A percentile compares a stretch with the other conserved stretches of the same genome.
Conservation (phyloP, 192 early-diverging fungal species). For the Helicostylum pulchrum region DNA sequence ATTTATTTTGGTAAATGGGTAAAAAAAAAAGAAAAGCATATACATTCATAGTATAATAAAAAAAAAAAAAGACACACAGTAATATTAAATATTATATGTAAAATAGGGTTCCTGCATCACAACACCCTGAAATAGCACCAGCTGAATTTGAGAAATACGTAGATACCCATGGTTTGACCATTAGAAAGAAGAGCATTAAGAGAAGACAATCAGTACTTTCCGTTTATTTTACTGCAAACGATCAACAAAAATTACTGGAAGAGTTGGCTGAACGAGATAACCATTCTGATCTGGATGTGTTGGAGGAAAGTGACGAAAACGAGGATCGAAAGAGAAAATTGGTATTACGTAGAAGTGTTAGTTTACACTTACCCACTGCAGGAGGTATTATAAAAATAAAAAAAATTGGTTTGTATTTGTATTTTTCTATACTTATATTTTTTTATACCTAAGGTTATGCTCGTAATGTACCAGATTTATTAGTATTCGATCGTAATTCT, state of each 20-base stretch:
- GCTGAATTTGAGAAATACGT: constrained; percentile 33
- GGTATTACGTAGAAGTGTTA: constrained; percentile 13
- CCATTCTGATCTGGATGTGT: not conserved
- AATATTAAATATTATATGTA: not conserved
- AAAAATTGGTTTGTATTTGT: not conserved
- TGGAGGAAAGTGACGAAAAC: not conserved
- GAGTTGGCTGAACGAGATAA: not conserved
- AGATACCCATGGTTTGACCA: constrained; percentile 21
- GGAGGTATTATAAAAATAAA: constrained; percentile 3
- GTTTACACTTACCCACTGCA: constrained; percentile 7
- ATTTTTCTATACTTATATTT: not conserved
- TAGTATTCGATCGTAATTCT: constrained; percentile 42
- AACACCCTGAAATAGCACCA: constrained; percentile 31
- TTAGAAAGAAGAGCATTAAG: constrained; percentile 10
- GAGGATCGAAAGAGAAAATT: constrained; percentile 1
- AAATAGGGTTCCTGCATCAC: constrained; percentile 31
- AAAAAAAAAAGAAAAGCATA: too few species aligned
- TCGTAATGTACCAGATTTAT: constrained; percentile 11
- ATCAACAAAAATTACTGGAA: not conserved
- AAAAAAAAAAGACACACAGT: not conserved
- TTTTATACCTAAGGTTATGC: not conserved
- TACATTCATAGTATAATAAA: not conserved
- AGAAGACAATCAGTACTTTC: constrained; percentile 30
- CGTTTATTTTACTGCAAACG: constrained; percentile 23
- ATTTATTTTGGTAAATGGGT: constrained; percentile 28